Base-by-base conservation (phyloP, 1,139 yeast genomes). In the Debaryomyces coudertii region DNA sequence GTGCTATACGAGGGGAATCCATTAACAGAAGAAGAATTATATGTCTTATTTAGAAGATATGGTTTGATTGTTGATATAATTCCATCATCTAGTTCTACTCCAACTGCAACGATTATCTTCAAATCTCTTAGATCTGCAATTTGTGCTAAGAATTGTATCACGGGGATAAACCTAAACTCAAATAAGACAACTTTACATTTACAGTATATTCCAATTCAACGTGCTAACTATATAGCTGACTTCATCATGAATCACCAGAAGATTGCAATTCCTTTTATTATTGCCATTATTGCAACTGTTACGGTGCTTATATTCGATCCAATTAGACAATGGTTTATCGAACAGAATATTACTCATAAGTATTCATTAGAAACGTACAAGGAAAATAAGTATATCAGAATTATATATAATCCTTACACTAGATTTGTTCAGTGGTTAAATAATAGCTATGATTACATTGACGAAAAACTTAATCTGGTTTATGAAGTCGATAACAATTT, bases 261-360 rank as follows among this genome's bases (percentile, higher is more conserved):
- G 56, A 85, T 93, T 43, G 81, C 93, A 1, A 73, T 90, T 27
- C 95, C 95, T 0, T 55, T 69, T 11, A 58, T 75, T 7, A 55
- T 75, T 43, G 79, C 79, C 0, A 47, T 52, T 11, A 54, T 73
- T 47, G 92, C 97, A 1, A 87, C 90, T 4, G 54, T 85, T 2
- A 96, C 97, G 0, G 96, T 90, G 38, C 64, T 89, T 33, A 79
- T 93, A 41, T 93, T 93, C 66, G 98, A 93, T 57, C 99, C 99
- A 0, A 88, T 93, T 43, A 79, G 99, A 60, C 85, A 87, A 50
- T 87, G 85, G 70, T 86, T 82, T 58, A 82, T 93, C 48, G 83
- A 83, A 57, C 84, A 80, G 58, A 88, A 87, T 58, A 82, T 93
- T 45, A 80, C 86, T 16, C 82, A 76, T 52, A 74, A 71, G 49